Conservation (phyloP, 139 green algal species). For the Asterochloris erici region DNA sequence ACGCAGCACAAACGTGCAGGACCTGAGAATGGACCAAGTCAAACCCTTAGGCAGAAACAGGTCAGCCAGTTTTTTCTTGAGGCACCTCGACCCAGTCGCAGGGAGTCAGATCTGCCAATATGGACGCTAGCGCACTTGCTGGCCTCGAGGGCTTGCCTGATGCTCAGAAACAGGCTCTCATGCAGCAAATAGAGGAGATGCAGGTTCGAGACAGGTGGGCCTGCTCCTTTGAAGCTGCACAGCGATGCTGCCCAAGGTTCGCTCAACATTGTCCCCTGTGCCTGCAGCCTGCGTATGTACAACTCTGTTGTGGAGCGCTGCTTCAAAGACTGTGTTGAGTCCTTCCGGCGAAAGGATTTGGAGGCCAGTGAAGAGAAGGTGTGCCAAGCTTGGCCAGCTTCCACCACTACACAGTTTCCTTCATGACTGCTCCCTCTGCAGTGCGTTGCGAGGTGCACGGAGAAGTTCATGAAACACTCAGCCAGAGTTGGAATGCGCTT, state of each 20-base stretch:
- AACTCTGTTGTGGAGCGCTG: conserved; percentile 94
- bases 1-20: too few species aligned
- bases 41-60: too few species aligned
- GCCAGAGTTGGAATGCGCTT: conserved; percentile 86
- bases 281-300: conserved; percentile 90
- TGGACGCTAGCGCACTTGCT: not conserved
- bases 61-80: too few species aligned
- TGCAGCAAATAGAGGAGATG: conserved; percentile 75
- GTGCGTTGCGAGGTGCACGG: conserved; percentile 86
- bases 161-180: conserved; percentile 55
- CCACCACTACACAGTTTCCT: not conserved
- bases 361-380: conserved; percentile 91
- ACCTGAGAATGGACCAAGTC: too few species aligned
- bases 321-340: conserved; percentile 90
- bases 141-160: conserved; percentile 41
- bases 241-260: not conserved
- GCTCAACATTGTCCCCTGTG: not conserved
- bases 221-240: not conserved
- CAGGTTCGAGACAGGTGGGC: conserved; percentile 85
- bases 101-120: too few species aligned
- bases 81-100: too few species aligned
- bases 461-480: conserved; percentile 97
- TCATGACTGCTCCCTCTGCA: conserved; percentile 31
- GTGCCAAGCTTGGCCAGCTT: not conserved
- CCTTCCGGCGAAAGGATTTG: conserved; percentile 90